Conservation (phyloP, 1,284 basidiomycete genomes). For the Irpex sp. region DNA sequence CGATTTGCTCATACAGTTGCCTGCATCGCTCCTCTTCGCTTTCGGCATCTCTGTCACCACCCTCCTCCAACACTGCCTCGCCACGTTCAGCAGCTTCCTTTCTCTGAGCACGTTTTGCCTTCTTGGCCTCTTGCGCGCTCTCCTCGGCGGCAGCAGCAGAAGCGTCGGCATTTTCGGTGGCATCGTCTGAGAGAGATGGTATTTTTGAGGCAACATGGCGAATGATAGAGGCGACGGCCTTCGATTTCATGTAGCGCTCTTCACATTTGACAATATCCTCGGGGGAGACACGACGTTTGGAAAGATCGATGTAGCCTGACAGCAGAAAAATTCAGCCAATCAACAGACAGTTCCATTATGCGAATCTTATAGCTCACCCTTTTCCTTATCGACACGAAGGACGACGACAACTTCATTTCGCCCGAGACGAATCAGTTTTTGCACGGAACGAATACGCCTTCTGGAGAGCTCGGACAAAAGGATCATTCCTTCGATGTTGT, state of each 20-base stretch:
- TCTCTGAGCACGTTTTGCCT: slow-evolving; percentile 39
- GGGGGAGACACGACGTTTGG: slow-evolving; percentile 98
- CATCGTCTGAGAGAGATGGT: slow-evolving; percentile 43
- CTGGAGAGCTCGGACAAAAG: slow-evolving; percentile 94
- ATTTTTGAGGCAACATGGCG: slow-evolving; percentile 91
- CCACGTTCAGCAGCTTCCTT: slow-evolving; percentile 40
- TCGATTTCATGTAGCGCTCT: slow-evolving; percentile 97
- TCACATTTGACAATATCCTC: slow-evolving; percentile 99
- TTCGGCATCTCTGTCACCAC: slow-evolving; percentile 34
- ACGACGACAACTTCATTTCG: slow-evolving; percentile 99
- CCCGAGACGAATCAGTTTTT: slow-evolving; percentile 97
- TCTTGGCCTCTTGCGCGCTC: slow-evolving; percentile 41
- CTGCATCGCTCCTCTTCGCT: slow-evolving; percentile 78
- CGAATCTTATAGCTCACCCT: slow-evolving; percentile 59
- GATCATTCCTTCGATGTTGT: slow-evolving; percentile 99
- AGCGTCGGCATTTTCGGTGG: slow-evolving; percentile 15
- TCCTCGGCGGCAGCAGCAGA: slow-evolving; percentile 41
- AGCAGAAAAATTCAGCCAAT: neutral
- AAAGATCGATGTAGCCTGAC: slow-evolving; percentile 96
- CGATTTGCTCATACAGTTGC: slow-evolving; percentile 86
- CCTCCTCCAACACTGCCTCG: slow-evolving; percentile 33
- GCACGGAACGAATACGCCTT: slow-evolving; percentile 95
- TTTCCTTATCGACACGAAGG: slow-evolving; percentile 97
- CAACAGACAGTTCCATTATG: neutral
- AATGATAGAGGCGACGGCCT: slow-evolving; percentile 91